Percentiles rank a stretch among this genome's conserved stretches.
These are phyloP conservation scores for Neoboletus subvelutipes DNA, from an alignment of 768 basidiomycete genomes.

Conservation along the genomic window DNA sequence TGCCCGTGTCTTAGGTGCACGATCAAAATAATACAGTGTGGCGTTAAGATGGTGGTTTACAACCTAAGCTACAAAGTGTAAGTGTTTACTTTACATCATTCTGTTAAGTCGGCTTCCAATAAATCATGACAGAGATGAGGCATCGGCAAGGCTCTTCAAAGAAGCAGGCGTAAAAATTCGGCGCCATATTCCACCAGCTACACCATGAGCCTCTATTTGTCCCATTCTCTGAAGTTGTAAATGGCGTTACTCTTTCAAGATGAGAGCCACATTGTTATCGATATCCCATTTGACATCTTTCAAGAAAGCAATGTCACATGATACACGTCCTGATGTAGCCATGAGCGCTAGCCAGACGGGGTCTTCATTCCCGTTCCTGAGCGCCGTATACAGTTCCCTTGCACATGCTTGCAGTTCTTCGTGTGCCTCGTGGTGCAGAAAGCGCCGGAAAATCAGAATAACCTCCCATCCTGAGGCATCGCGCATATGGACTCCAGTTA, in stretches of 20 bases:
- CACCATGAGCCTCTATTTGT: conserved; percentile 13
- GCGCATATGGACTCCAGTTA: conserved; percentile 64
- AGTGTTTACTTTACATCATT: conserved; percentile 29
- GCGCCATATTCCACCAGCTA: conserved; percentile 54
- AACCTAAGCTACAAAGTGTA: conserved; percentile 95
- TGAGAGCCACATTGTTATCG: conserved; percentile 34
- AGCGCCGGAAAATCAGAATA: conserved; percentile 70
- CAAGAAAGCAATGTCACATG: conserved; percentile 50
- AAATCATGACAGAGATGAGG: conserved; percentile 62
- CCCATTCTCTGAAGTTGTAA: neutral
- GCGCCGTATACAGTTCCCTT: conserved; percentile 58
- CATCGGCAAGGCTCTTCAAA: conserved; percentile 72
- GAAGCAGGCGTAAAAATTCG: conserved; percentile 83
- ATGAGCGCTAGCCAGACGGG: conserved; percentile 79
- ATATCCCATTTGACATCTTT: conserved; percentile 64
- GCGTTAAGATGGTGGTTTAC: conserved; percentile 90
- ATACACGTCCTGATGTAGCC: conserved; percentile 47
- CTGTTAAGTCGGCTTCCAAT: neutral
- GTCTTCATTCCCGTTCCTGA: conserved; percentile 68
- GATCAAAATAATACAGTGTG: conserved; percentile 95
- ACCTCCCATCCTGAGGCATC: conserved; percentile 82
- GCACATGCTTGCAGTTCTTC: conserved; percentile 73
- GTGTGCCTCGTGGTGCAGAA: conserved; percentile 65
- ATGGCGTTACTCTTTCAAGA: conserved; percentile 31
- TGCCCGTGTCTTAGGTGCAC: conserved; percentile 97